Evolutionary conservation across 371 early-diverging fungal genomes (phyloP), one percentile per base, ranked within the genome.

Genomic region (Rhizopus microsporus): DNA sequence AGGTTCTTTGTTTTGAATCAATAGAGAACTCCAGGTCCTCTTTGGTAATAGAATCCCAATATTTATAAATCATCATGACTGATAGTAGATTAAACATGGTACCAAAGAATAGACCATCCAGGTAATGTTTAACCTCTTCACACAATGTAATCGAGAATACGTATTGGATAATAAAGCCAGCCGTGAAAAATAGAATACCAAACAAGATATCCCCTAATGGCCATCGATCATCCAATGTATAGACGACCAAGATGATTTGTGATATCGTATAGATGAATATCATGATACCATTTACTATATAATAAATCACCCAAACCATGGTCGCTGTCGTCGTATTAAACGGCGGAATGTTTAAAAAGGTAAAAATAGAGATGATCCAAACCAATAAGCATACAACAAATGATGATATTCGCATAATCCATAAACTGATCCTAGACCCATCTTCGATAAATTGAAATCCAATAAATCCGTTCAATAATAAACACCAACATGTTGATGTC

Each of bases 1-100:
- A 66, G 3, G 53, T 54, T 16, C 62, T 71, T 16, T 71, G 68
- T 34, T 77, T 90, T 7, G 91, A 87, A 54, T 87, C 91, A 35
- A 95, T 91, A 38, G 87, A 83, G 66, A 94, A 95, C 73, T 95
- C 95, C 32, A 95, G 72, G 66, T 94, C 95, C 66, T 95, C 95
- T 68, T 91, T 92, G 33, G 95, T 95, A 63, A 95, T 94, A 5
- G 86, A 85, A 71, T 95, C 94, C 95, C 95, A 95, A 74, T 89
- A 95, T 70, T 95, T 95, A 82, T 95, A 95, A 5, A 94, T 86
- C 93, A 95, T 94, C 95, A 95, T 95, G 34, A 95, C 93, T 7
- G 88, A 82, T 43, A 95, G 74, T 54, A 95, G 73, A 34, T 86
- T 90, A 67, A 79, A 91, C 37, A 88, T 88, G 7, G 81, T 78